Conservation (phyloP, 202 grass and related monocot genomes). For the Panicum virgatum region DNA sequence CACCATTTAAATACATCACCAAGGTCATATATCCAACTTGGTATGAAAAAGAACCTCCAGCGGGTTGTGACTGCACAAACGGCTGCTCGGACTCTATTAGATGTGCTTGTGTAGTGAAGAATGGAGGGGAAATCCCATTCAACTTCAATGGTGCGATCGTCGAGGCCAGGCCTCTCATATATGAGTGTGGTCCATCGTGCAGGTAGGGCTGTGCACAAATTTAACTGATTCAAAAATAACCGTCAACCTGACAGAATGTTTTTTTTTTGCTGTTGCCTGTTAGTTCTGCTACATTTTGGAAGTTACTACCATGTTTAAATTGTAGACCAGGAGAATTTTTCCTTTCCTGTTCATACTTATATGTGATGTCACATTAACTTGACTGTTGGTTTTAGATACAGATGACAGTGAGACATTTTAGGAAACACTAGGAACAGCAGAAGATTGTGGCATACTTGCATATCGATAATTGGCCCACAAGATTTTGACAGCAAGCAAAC, state of each 20-base stretch:
- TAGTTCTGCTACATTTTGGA: not conserved
- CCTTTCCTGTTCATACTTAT: not conserved
- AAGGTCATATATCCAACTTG: slow-evolving; percentile 63
- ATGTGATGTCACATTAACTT: not conserved
- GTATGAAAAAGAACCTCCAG: slow-evolving; percentile 59
- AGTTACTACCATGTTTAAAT: not conserved
- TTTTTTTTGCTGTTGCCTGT: slow-evolving; percentile 11
- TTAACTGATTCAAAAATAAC: not conserved
- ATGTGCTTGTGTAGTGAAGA: slow-evolving; percentile 84
- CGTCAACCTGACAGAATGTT: not conserved
- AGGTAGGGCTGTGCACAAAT: slow-evolving; percentile 35
- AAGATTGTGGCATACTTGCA: not conserved
- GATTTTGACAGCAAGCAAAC: not conserved
- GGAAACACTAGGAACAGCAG: not conserved
- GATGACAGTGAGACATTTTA: not conserved
- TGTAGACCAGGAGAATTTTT: not conserved
- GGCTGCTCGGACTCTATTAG: slow-evolving; percentile 69
- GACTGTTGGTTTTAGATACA: slow-evolving; percentile 17
- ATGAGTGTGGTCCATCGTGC: slow-evolving; percentile 88
- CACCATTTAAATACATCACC: slow-evolving; percentile 74
- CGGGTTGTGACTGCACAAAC: slow-evolving; percentile 63
- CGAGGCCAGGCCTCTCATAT: slow-evolving; percentile 66
- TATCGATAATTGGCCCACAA: slow-evolving; percentile 1
- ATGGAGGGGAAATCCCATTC: slow-evolving; percentile 82
- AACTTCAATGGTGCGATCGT: slow-evolving; percentile 80